Base-by-base conservation (phyloP, 495 filamentous ascomycete genomes). In the Sphaerosporella brunnea region DNA sequence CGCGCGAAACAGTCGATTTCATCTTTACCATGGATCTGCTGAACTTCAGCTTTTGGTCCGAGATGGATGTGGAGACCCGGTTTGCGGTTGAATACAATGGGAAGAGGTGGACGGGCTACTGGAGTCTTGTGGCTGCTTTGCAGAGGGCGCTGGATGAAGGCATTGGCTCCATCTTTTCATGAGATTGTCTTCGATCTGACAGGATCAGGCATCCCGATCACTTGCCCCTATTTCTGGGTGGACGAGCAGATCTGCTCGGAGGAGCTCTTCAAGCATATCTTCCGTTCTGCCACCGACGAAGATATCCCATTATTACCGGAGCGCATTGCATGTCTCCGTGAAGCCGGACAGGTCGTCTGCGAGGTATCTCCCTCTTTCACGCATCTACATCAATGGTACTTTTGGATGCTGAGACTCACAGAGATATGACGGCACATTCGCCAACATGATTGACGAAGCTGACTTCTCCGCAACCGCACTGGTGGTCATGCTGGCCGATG, bases 41-140 rank as follows among this genome's bases (percentile, higher is more conserved):
- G 47, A 97, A 97, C 61, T 97, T 96, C 56, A 86, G 77, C 23
- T 97, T 97, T 63, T 97, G 88, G 87, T 88, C 82, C 20, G 78
- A 79, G 25, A 51, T 63, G 3, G 66, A 71, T 18, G 70, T 74
- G 25, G 68, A 73, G 9, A 69, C 80, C 51, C 67, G 82, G 24
- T 96, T 92, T 63, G 69, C 78, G 7, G 69, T 96, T 4, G 76
- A 79, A 35, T 96, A 93, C 61, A 72, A 70, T 18, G 86, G 77
- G 23, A 78, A 75, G 64, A 73, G 63, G 45, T 94, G 83, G 81
- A 93, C 86, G 1, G 90, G 90, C 23, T 97, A 97, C 58, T 94
- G 83, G 80, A 93, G 85, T 60, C 65, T 97, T 46, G 82, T 95
- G 23, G 90, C 92, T 36, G 73, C 77, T 16, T 61, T 99, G 57